These are phyloP conservation scores for Geotrichum reessii DNA, from an alignment of 1,139 yeast genomes.

Conservation along the genomic window DNA sequence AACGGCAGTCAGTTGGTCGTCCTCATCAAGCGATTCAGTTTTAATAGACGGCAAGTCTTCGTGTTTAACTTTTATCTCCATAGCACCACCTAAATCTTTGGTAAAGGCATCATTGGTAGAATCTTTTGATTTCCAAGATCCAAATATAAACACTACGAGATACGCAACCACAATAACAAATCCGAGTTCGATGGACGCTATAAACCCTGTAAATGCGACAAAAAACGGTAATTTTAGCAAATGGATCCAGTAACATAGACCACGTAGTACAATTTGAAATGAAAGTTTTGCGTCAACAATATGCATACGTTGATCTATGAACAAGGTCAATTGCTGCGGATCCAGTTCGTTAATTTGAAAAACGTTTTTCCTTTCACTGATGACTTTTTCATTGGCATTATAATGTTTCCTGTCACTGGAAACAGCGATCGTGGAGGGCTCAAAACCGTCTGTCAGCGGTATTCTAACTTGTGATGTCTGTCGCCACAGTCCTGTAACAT, in stretches of 20 bases:
- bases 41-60: not conserved
- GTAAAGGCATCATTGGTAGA: not conserved
- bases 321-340: not conserved
- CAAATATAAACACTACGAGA: not conserved
- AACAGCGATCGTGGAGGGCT: not conserved
- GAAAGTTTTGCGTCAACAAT: not conserved
- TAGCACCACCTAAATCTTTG: no score
- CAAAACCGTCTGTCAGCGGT: conserved; percentile 10
- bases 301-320: conserved; percentile 5
- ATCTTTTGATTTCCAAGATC: not conserved
- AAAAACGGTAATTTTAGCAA: conserved; percentile 2
- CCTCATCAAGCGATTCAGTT: not conserved
- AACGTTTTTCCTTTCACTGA: not conserved
- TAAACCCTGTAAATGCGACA: not conserved
- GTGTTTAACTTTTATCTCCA: not conserved
- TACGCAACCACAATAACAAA: not conserved
- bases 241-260: conserved; percentile 9
- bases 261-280: conserved; percentile 1
- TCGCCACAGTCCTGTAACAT: not conserved
- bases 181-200: not conserved
- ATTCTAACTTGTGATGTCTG: conserved; percentile 3
- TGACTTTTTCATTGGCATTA: not conserved
- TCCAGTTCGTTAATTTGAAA: no score
- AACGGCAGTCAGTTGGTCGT: not conserved
- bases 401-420: not conserved